Conservation (phyloP, 768 basidiomycete genomes). For the Podaxis sp. region DNA sequence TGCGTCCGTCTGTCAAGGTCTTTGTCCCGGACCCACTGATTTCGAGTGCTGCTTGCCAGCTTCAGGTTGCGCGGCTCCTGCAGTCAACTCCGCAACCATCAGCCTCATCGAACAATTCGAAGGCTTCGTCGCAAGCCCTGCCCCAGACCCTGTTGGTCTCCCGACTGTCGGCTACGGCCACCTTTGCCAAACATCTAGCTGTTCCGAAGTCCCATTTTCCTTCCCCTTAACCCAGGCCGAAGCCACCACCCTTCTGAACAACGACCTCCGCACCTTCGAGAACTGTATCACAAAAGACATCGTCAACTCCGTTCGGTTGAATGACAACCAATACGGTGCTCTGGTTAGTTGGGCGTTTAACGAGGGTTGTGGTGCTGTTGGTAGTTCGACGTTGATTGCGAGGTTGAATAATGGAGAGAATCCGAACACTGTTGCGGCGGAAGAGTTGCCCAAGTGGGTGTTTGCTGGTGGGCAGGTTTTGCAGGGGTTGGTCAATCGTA, state of each 20-base stretch:
- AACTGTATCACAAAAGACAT: constrained; percentile 23
- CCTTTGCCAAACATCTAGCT: constrained; percentile 25
- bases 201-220: constrained; percentile 29
- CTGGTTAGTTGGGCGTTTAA: constrained; percentile 28
- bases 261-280: constrained; percentile 20
- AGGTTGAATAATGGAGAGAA: constrained; percentile 26
- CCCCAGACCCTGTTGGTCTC: constrained; percentile 30
- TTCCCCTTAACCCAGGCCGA: constrained; percentile 28
- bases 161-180: constrained; percentile 34
- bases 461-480: constrained; percentile 23
- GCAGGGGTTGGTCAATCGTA: constrained; percentile 22
- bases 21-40: constrained; percentile 23
- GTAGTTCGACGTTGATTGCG: constrained; percentile 23
- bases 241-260: constrained; percentile 24
- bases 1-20: constrained; percentile 13
- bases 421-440: constrained; percentile 27
- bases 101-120: constrained; percentile 27
- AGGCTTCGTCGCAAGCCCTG: constrained; percentile 30
- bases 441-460: constrained; percentile 29
- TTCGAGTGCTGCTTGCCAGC: constrained; percentile 24
- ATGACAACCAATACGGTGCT: constrained; percentile 30
- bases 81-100: constrained; percentile 26
- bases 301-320: constrained; percentile 19
- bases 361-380: constrained; percentile 23
- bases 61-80: constrained; percentile 13